Evolutionary conservation across 2,329 filamentous ascomycete species (phyloP), one percentile per base, ranked within the genome.

Genomic region (Colletotrichum musae): DNA sequence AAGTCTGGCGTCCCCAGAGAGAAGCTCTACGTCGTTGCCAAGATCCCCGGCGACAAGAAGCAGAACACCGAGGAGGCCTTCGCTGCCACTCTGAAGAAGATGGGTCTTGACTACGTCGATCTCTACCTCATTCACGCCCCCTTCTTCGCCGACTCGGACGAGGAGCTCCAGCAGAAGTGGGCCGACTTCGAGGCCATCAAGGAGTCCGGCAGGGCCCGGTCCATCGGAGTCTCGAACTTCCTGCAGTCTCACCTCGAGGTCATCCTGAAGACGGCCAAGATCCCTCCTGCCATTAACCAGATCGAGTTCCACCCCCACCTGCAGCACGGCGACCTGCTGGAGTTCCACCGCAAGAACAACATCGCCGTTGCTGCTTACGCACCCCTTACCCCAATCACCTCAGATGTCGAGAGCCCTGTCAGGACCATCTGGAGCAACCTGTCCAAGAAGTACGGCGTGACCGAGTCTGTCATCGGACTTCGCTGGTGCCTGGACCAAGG

Each of bases 191-290:
- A 92, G 75, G 88, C 88, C 36, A 89, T 95, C 84, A 86, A 90
- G 77, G 87, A 87, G 52, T 87, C 88, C 1, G 92, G 92, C 71
- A 88, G 88, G 70, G 90, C 89, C 57, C 87, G 85, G 72, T 89
- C 91, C 64, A 94, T 96, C 73, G 93, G 93, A 59, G 90, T 96
- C 15, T 93, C 91, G 75, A 96, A 95, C 82, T 95, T 92, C 76
- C 75, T 88, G 39, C 81, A 85, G 73, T 76, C 81, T 51, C 82
- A 92, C 72, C 79, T 92, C 21, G 86, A 91, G 76, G 75, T 81
- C 3, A 76, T 91, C 50, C 81, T 91, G 2, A 77, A 86, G 76
- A 88, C 89, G 5, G 90, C 90, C 58, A 87, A 86, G 73, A 78
- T 92, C 70, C 77, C 83, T 3, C 93, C 93, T 0, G 90, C 88